Evolutionary conservation across 2,329 filamentous ascomycete species (phyloP).

Genomic region (Tolypocladium cylindrosporum): DNA sequence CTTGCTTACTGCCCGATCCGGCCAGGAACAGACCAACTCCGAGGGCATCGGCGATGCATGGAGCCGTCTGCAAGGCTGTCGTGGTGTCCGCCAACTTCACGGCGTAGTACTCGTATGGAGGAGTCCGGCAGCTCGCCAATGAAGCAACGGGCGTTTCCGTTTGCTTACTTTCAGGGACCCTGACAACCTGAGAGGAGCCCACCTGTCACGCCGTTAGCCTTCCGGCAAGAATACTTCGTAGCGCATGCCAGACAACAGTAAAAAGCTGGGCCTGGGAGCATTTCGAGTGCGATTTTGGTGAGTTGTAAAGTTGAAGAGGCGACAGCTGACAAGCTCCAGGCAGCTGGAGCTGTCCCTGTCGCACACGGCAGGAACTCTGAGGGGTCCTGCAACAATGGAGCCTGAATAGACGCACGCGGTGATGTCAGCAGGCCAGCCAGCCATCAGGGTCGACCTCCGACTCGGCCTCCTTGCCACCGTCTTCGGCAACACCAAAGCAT

Average conservation of each 20-base stretch:
- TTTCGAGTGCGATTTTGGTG: no score
- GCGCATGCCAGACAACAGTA: not conserved
- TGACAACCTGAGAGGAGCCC: no score
- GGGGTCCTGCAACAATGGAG: not conserved
- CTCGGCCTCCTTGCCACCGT: not conserved
- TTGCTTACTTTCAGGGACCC: not conserved
- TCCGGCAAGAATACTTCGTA: no score
- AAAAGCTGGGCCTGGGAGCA: not conserved
- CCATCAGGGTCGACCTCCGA: not conserved
- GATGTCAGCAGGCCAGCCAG: not conserved
- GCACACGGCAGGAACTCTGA: not conserved
- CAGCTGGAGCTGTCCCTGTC: not conserved
- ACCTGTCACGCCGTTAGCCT: not conserved
- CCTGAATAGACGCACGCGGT: not conserved
- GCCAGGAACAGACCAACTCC: not conserved
- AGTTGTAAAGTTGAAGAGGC: no score
- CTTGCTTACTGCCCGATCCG: not conserved
- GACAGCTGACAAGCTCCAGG: no score
- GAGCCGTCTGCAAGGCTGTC: not conserved
- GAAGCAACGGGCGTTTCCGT: not conserved
- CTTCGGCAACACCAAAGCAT: not conserved
- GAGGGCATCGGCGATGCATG: not conserved
- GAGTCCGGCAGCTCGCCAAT: not conserved
- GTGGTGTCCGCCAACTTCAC: not conserved
- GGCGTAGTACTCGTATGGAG: no score